Evolutionary conservation across 2,329 filamentous ascomycete genomes (phyloP).

Genomic region (Elsinoe batatas): DNA sequence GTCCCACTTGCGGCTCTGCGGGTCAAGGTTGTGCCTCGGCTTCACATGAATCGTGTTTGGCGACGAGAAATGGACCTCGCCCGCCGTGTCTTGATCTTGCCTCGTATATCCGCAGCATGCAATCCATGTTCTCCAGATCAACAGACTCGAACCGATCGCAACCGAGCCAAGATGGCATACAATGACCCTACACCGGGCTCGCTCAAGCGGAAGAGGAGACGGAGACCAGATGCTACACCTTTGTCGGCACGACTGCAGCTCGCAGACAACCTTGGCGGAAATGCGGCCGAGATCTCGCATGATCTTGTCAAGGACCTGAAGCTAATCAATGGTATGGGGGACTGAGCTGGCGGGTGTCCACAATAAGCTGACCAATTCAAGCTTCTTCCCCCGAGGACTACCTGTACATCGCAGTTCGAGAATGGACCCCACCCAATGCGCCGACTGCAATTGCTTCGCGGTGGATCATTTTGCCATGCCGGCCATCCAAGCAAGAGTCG

Average conservation of each 20-base stretch:
- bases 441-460: slow-evolving; percentile 49
- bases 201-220: slow-evolving; percentile 43
- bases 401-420: slow-evolving; percentile 61
- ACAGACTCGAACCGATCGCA: background rate
- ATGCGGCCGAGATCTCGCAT: slow-evolving; percentile 76
- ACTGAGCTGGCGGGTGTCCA: background rate
- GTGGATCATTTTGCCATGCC: slow-evolving; percentile 81
- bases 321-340: background rate
- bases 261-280: slow-evolving; percentile 74
- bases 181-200: slow-evolving; percentile 34
- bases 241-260: slow-evolving; percentile 72
- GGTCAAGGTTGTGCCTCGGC: slow-evolving; percentile 1
- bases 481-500: slow-evolving; percentile 39
- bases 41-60: slow-evolving; percentile 2
- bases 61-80: slow-evolving; percentile 4
- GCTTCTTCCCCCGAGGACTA: slow-evolving; percentile 28
- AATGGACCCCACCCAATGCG: slow-evolving; percentile 53
- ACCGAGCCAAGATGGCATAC: slow-evolving; percentile 32
- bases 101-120: background rate
- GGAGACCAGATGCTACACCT: slow-evolving; percentile 56
- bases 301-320: slow-evolving; percentile 69
- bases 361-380: background rate
- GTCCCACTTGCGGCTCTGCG: background rate
- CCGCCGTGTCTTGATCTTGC: background rate
- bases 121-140: background rate